A percentile compares a stretch with the other conserved stretches of the same genome.
These are phyloP conservation scores for Cotoneaster glaucophyllus DNA, from an alignment of 306 rosid species.

Conservation along the genomic window DNA sequence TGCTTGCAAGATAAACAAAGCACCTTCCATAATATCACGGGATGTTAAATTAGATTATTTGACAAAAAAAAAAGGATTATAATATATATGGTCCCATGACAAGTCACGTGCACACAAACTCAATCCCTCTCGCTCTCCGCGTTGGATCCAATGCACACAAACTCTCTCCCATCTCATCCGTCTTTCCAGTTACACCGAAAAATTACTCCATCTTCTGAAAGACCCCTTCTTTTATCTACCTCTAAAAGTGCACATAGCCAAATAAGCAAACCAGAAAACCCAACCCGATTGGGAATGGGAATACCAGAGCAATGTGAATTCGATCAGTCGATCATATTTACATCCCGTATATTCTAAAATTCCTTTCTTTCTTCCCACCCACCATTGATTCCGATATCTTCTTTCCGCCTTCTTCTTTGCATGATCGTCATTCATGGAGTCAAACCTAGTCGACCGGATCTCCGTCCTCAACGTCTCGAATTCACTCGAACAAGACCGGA, in stretches of 20 bases:
- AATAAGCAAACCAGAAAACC: not conserved
- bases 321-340: not conserved
- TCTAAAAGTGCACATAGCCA: not conserved
- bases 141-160: not conserved
- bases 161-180: not conserved
- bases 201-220: not conserved
- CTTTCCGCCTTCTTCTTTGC: not conserved
- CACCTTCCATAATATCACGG: not conserved
- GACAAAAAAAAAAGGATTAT: not conserved
- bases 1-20: slow-evolving; percentile 14
- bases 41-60: not conserved
- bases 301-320: not conserved
- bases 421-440: not conserved
- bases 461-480: not conserved
- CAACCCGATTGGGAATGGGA: not conserved
- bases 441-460: not conserved
- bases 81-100: slow-evolving; percentile 34
- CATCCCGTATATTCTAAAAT: not conserved
- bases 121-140: not conserved
- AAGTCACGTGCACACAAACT: slow-evolving; percentile 52
- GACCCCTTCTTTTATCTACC: not conserved
- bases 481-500: not conserved
- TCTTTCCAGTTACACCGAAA: not conserved
- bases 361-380: not conserved
- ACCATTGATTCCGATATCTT: not conserved